These are phyloP conservation scores for Russula abietina DNA, from an alignment of 768 basidiomycete species.

Conservation along the genomic window DNA sequence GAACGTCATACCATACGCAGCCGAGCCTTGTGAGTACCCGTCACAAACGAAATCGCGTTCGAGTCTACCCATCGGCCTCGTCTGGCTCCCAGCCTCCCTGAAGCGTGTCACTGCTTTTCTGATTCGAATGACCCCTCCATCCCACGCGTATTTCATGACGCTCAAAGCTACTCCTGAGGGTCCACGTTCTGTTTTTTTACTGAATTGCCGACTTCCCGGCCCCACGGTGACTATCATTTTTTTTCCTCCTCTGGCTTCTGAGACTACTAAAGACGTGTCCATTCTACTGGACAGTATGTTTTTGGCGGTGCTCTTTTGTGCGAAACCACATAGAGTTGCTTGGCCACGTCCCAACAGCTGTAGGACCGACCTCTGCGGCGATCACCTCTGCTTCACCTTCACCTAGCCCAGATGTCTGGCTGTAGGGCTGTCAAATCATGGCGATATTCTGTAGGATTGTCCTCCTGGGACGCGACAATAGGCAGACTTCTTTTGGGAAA, in stretches of 20 bases:
- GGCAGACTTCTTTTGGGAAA: not conserved
- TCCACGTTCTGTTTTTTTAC: not conserved
- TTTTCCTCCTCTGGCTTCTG: not conserved
- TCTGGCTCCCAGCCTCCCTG: not conserved
- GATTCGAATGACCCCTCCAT: not conserved
- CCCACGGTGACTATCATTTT: not conserved
- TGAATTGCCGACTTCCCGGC: not conserved
- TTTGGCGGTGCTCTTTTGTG: not conserved
- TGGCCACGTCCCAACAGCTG: conserved; percentile 10
- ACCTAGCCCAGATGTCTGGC: conserved; percentile 4
- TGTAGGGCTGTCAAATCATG: conserved; percentile 2
- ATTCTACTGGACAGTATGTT: not conserved
- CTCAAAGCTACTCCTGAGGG: not conserved
- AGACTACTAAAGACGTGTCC: not conserved
- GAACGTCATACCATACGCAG: not conserved
- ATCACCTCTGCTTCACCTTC: conserved; percentile 8
- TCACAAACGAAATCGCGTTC: not conserved
- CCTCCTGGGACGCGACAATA: not conserved
- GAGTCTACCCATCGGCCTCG: not conserved
- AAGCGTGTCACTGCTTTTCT: not conserved
- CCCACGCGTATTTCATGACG: conserved; percentile 3
- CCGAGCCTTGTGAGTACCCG: not conserved
- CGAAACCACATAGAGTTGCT: not conserved
- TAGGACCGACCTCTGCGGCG: conserved; percentile 6
- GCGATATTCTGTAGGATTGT: not conserved